phyloP scores from a whole-genome alignment of 768 basidiomycete species.

The Psilocybe cubensis region DNA sequence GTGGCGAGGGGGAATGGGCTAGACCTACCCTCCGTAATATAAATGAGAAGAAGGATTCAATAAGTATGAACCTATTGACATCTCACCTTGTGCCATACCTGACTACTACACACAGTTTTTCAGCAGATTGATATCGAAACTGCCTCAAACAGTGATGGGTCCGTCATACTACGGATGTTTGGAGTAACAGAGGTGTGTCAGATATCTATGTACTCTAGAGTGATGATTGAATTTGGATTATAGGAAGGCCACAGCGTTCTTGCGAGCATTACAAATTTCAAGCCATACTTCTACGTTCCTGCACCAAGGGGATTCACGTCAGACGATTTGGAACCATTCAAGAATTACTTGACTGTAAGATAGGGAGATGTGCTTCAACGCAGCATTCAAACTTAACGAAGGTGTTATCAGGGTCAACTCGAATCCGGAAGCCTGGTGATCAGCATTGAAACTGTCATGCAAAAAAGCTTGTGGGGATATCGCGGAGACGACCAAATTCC shows the following conservation, averaged over 20 bases:
- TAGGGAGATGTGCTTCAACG: background rate
- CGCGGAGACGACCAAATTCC: conserved; percentile 75
- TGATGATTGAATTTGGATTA: conserved; percentile 1
- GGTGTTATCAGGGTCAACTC: conserved; percentile 30
- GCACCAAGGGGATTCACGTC: conserved; percentile 82
- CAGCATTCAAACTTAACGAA: background rate
- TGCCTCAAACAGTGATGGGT: conserved; percentile 47
- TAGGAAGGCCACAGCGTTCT: conserved; percentile 91
- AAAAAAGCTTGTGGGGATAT: conserved; percentile 87
- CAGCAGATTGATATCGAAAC: conserved; percentile 96
- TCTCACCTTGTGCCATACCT: background rate
- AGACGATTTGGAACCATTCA: conserved; percentile 69
- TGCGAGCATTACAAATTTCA: conserved; percentile 78
- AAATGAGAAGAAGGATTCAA: conserved; percentile 62
- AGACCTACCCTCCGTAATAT: conserved; percentile 61
- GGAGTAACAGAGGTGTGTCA: conserved; percentile 82
- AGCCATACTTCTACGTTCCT: conserved; percentile 93
- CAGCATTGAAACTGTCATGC: conserved; percentile 60
- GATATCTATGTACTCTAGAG: background rate
- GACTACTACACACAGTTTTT: conserved; percentile 62
- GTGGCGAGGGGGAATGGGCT: conserved; percentile 77
- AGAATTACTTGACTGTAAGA: conserved; percentile 75
- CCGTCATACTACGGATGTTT: conserved; percentile 69
- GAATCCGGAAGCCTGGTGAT: conserved; percentile 43
- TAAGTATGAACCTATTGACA: conserved; percentile 52